These are phyloP conservation scores for Sicyos baderoa DNA, from an alignment of 306 rosid genomes.

Conservation along the genomic window DNA sequence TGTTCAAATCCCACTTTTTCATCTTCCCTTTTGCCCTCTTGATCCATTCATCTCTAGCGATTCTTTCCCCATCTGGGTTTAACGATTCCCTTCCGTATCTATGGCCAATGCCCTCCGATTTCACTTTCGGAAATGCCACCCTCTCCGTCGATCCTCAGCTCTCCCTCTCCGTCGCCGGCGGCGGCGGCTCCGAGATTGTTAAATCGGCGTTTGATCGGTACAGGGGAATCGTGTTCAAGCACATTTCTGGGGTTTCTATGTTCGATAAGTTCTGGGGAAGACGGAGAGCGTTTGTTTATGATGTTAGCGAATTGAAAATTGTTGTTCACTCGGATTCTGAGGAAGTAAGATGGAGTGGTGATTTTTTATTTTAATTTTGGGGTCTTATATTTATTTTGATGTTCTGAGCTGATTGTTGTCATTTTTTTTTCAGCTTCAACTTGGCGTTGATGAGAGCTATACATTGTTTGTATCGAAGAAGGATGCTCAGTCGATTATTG, in stretches of 20 bases:
- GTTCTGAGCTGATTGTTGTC: background rate
- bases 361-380: background rate
- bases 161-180: constrained; percentile 37
- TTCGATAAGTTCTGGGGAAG: constrained; percentile 33
- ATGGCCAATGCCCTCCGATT: constrained; percentile 78
- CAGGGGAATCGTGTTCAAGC: constrained; percentile 54
- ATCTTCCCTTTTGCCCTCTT: constrained; percentile 19
- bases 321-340: constrained; percentile 44
- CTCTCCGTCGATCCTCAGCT: constrained; percentile 73
- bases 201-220: constrained; percentile 65
- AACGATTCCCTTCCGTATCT: constrained; percentile 47
- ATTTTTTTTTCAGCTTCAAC: constrained; percentile 56
- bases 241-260: constrained; percentile 26
- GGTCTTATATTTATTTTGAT: too few species aligned
- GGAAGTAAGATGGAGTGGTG: constrained; percentile 31
- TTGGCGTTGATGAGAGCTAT: constrained; percentile 93
- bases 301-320: constrained; percentile 43
- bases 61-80: constrained; percentile 18
- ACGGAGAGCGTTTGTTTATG: constrained; percentile 24
- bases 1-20: constrained; percentile 16
- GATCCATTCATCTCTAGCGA: constrained; percentile 23
- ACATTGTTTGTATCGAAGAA: constrained; percentile 44
- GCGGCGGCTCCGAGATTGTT: constrained; percentile 41
- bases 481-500: constrained; percentile 38
- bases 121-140: constrained; percentile 44